phyloP scores from a whole-genome alignment of 2,329 filamentous ascomycete genomes.

The Fusarium torreyae region DNA sequence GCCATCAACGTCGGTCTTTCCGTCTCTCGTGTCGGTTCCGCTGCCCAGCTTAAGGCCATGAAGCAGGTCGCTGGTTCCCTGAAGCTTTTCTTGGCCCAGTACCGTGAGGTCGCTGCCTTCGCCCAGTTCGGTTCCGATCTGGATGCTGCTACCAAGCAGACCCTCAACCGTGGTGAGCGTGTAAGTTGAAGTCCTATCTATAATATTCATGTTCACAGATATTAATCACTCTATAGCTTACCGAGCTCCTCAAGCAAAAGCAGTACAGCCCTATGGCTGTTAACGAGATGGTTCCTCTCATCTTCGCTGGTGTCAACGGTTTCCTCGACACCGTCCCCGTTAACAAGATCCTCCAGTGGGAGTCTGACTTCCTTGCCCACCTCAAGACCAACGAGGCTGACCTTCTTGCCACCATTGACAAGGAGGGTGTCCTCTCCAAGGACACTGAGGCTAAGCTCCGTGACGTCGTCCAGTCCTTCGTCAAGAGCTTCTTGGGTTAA shows the following conservation, averaged over 20 bases:
- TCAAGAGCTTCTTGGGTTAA: constrained; percentile 88
- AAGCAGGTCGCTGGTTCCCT: constrained; percentile 99
- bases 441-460: constrained; percentile 87
- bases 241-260: constrained; percentile 99
- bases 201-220: not conserved
- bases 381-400: constrained; percentile 92
- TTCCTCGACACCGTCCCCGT: constrained; percentile 91
- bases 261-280: constrained; percentile 99
- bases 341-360: constrained; percentile 91
- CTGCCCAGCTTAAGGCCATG: constrained; percentile 99
- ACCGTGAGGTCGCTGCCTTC: constrained; percentile 99
- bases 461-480: constrained; percentile 84
- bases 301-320: constrained; percentile 99
- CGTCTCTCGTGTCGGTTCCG: constrained; percentile 99
- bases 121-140: constrained; percentile 99
- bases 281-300: constrained; percentile 99
- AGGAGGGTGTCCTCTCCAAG: constrained; percentile 97
- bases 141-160: constrained; percentile 99
- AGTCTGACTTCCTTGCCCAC: constrained; percentile 93
- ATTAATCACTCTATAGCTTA: constrained; percentile 70
- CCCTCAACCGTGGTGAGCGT: constrained; percentile 97
- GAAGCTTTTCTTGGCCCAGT: constrained; percentile 99
- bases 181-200: constrained; percentile 67
- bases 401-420: constrained; percentile 88
- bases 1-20: constrained; percentile 99